phyloP scores from a whole-genome alignment of 2,329 filamentous ascomycete species.

The Sporothrix brasiliensis region DNA sequence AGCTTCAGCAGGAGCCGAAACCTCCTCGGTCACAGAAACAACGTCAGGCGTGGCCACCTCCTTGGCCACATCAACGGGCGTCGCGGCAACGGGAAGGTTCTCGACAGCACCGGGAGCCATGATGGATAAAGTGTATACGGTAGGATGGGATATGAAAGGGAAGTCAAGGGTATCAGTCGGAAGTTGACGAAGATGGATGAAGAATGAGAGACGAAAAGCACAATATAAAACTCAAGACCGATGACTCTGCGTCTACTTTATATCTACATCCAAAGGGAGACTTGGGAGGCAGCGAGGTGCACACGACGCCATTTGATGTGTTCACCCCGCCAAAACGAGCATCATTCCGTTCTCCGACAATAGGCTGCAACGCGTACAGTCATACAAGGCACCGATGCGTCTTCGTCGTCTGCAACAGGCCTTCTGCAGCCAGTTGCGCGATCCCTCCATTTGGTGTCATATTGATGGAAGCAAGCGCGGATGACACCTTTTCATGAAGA shows the following conservation, averaged over 20 bases:
- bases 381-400: not conserved
- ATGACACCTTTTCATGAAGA: slow-evolving; percentile 22
- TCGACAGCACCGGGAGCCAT: slow-evolving; percentile 39
- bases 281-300: not conserved
- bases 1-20: not conserved
- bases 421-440: not conserved
- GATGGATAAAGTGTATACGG: slow-evolving; percentile 1
- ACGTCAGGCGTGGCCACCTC: slow-evolving; percentile 4
- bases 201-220: not conserved
- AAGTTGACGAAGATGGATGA: not conserved
- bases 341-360: not conserved
- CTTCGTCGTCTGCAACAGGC: not conserved
- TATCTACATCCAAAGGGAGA: not conserved
- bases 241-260: not conserved
- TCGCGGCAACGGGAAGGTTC: slow-evolving; percentile 26
- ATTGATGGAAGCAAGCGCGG: slow-evolving; percentile 2
- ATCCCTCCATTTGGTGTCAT: not conserved
- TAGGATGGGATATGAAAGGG: not conserved
- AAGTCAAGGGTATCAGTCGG: not conserved
- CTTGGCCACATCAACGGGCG: slow-evolving; percentile 25
- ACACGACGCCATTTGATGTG: not conserved
- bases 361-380: not conserved
- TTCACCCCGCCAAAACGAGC: not conserved
- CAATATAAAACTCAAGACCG: not conserved
- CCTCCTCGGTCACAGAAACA: not conserved